phyloP scores from a whole-genome alignment of 2,329 filamentous ascomycete species.

The Aspergillus latus region DNA sequence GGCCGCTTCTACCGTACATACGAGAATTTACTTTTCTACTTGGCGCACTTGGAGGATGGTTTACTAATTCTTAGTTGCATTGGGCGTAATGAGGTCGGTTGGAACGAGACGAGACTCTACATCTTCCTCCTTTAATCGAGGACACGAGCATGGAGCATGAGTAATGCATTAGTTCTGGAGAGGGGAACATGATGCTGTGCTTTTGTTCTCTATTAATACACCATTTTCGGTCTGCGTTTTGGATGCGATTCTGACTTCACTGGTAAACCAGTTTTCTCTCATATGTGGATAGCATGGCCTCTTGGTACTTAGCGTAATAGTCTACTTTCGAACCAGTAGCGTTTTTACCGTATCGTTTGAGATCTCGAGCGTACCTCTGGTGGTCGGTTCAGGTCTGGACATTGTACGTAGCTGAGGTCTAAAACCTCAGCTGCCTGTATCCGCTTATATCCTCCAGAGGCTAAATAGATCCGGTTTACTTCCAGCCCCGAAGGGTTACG shows the following conservation, averaged over 20 bases:
- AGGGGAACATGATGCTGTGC: too few relatives aligned
- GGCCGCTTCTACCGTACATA: not conserved
- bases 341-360: not conserved
- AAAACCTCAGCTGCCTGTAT: too few relatives aligned
- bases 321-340: not conserved
- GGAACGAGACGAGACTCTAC: not conserved
- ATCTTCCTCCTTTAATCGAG: not conserved
- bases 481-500: too few relatives aligned
- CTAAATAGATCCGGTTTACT: too few relatives aligned
- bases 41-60: not conserved
- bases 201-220: too few relatives aligned
- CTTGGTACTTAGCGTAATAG: too few relatives aligned
- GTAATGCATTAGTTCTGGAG: not conserved
- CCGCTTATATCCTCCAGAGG: too few relatives aligned
- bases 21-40: not conserved
- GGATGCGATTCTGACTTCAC: too few relatives aligned
- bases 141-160: constrained; percentile 6
- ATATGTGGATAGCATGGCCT: too few relatives aligned
- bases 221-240: too few relatives aligned
- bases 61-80: not conserved
- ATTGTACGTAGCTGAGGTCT: not conserved
- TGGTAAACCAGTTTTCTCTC: too few relatives aligned
- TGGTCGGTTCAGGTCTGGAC: not conserved
- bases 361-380: too few relatives aligned
- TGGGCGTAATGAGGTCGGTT: constrained; percentile 1